These are phyloP conservation scores for Termitomyces sp. DNA, from an alignment of 768 basidiomycete genomes.

Conservation along the genomic window DNA sequence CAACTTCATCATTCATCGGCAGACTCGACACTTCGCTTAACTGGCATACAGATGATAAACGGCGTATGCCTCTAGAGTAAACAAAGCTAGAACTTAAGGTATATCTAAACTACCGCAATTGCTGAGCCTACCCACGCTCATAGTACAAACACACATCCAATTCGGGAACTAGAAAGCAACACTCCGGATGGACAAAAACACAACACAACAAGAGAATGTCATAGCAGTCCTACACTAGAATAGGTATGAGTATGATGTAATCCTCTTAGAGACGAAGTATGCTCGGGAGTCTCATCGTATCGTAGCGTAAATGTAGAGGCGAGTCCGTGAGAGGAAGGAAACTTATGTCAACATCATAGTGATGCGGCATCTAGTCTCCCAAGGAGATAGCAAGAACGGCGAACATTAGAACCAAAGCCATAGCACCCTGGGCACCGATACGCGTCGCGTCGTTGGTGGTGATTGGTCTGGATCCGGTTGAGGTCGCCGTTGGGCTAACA, in stretches of 20 bases:
- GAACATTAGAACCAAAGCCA: background rate
- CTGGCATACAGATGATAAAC: too few species aligned
- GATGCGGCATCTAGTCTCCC: background rate
- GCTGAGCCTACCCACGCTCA: too few species aligned
- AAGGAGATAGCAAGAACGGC: background rate
- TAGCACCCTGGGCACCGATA: background rate
- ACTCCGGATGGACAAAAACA: background rate
- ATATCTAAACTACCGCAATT: too few species aligned
- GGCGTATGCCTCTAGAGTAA: too few species aligned
- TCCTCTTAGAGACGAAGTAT: background rate
- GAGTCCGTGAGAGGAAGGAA: background rate
- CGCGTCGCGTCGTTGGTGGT: conserved; percentile 5
- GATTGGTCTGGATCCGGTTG: conserved; percentile 9
- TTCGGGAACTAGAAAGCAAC: background rate
- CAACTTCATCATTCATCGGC: too few species aligned
- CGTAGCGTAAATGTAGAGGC: background rate
- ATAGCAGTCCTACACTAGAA: background rate
- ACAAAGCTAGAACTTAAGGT: too few species aligned
- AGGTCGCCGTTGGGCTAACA: conserved; percentile 1
- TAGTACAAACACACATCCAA: background rate
- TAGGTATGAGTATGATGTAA: background rate
- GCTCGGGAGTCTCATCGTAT: background rate
- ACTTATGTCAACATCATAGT: background rate
- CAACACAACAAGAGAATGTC: background rate
- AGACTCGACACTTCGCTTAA: too few species aligned